These are phyloP conservation scores for Diacronema lutheri DNA, from an alignment of 78 protist genomes.

Conservation along the genomic window DNA sequence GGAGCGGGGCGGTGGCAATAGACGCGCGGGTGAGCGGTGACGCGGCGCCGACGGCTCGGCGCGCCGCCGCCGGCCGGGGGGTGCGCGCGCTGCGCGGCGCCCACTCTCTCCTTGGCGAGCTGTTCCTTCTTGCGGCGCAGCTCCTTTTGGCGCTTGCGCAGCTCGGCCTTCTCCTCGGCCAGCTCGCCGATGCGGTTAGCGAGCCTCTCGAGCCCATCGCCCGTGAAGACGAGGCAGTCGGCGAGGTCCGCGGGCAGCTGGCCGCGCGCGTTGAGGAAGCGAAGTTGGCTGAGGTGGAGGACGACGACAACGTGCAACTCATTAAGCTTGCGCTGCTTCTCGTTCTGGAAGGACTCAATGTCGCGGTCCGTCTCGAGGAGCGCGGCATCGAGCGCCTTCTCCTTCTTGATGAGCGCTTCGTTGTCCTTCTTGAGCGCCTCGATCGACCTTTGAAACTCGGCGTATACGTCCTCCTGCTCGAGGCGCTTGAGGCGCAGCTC, in stretches of 20 bases:
- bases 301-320: slow-evolving; percentile 44
- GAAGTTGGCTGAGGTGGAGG: not conserved
- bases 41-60: too few relatives aligned
- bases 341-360: slow-evolving; percentile 44
- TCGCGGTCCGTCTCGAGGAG: slow-evolving; percentile 26
- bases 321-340: slow-evolving; percentile 59
- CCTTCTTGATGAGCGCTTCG: slow-evolving; percentile 45
- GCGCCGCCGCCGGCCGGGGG: too few relatives aligned
- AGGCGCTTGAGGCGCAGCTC: slow-evolving; percentile 53
- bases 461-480: slow-evolving; percentile 44
- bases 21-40: too few relatives aligned
- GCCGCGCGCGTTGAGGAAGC: not conserved
- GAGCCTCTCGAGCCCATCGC: slow-evolving; percentile 17
- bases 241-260: slow-evolving; percentile 31
- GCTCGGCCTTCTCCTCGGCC: slow-evolving; percentile 21
- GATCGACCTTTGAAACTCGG: slow-evolving; percentile 36
- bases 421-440: slow-evolving; percentile 28
- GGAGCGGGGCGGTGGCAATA: too few relatives aligned
- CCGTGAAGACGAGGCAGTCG: slow-evolving; percentile 17
- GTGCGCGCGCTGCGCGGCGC: too few relatives aligned
- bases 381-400: slow-evolving; percentile 6
- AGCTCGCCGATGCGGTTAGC: slow-evolving; percentile 21
- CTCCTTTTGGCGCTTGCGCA: slow-evolving; percentile 12
- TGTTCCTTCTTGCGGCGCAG: not conserved
- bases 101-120: not conserved